Evolutionary conservation across 2,329 filamentous ascomycete species (phyloP), one percentile per base, ranked within the genome.

Genomic region (Amauroascus verrucosus): DNA sequence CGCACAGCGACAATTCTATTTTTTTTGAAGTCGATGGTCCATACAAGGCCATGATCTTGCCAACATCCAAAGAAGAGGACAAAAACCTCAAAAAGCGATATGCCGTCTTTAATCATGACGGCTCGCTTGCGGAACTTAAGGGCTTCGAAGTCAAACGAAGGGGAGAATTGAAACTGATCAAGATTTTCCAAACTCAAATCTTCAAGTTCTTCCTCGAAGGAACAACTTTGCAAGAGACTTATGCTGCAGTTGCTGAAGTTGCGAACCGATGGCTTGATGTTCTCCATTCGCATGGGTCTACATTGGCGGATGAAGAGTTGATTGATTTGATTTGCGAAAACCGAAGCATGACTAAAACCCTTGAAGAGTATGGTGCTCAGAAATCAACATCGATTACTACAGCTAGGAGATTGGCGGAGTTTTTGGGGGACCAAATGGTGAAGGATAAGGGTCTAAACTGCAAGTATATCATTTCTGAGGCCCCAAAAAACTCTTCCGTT

Each of bases 281-380:
- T 2, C 74, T 99, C 30, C 81, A 97, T 65, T 87, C 82, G 62
- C 90, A 88, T 60, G 93, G 94, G 14, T 79, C 84, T 2, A 97
- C 90, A 1, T 75, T 99, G 13, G 90, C 91, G 0, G 91, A 99
- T 61, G 91, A 97, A 66, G 93, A 98, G 66, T 79, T 99, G 38
- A 97, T 98, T 69, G 91, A 98, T 63, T 83, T 99, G n/a, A 98
- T 99, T 82, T 96, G 89, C 48, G 93, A 99, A 69, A 99, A 99
- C 72, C 85, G 94, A 73, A 97, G 82, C 73, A 98, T 99, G 93
- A 80, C 84, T 16, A 98, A 98, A 72, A 94, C 93, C 0, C 75
- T 99, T 1, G 91, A 96, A 60, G 94, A 99, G 70, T 99, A 99
- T 60, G 93, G 90, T 16, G 75, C 74, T 6, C 94, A 98, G 63